Conservation (phyloP, 305 asterid genomes). For the Fraxinus ornus region DNA sequence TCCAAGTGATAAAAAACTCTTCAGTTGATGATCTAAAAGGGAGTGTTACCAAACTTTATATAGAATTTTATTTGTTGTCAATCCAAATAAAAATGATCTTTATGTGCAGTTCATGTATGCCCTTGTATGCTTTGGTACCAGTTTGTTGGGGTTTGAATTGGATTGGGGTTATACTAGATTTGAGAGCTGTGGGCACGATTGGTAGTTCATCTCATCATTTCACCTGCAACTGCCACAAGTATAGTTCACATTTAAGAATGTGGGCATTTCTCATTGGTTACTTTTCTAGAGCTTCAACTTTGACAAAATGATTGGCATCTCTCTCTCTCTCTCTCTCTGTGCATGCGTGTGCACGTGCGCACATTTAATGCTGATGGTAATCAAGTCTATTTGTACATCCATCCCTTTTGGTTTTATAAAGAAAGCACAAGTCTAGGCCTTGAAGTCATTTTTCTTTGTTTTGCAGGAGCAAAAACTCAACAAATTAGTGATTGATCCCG, state of each 20-base stretch:
- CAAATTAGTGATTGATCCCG: slow-evolving; percentile 72
- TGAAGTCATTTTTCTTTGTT: slow-evolving; percentile 10
- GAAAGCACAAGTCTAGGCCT: background rate
- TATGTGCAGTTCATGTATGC: background rate
- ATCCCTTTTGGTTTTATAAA: background rate
- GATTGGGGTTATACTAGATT: background rate
- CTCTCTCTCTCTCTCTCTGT: no score
- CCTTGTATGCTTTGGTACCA: background rate
- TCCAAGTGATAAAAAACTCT: background rate
- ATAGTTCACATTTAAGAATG: background rate
- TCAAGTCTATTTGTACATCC: background rate
- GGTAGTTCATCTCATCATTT: background rate
- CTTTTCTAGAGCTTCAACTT: background rate
- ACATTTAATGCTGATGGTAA: background rate
- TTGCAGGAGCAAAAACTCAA: slow-evolving; percentile 82
- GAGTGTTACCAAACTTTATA: background rate
- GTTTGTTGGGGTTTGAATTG: background rate
- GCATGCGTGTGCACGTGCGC: background rate
- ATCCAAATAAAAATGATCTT: background rate
- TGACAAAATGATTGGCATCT: background rate
- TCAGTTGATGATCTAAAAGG: background rate
- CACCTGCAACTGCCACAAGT: background rate
- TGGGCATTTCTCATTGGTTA: background rate
- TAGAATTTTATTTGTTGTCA: background rate
- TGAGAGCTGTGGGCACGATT: background rate